These are phyloP conservation scores for Boechera divaricarpa DNA, from an alignment of 345 rosid genomes.

Conservation along the genomic window DNA sequence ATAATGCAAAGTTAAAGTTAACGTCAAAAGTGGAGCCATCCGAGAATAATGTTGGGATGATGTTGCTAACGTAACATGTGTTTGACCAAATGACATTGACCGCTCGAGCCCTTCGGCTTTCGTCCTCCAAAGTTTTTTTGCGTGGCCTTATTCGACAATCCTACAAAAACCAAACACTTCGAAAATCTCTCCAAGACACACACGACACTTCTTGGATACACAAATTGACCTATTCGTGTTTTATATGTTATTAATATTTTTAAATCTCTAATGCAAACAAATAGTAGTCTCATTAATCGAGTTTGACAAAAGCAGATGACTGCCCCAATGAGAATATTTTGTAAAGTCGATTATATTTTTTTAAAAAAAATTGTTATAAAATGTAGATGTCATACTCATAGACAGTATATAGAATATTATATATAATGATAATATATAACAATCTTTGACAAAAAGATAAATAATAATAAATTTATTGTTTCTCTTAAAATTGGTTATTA, in stretches of 20 bases:
- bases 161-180: slow-evolving; percentile 43
- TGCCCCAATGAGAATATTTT: slow-evolving; percentile 38
- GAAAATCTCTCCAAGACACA: slow-evolving; percentile 45
- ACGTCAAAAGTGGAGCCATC: slow-evolving; percentile 39
- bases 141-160: slow-evolving; percentile 45
- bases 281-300: slow-evolving; percentile 36
- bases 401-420: background rate
- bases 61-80: slow-evolving; percentile 30
- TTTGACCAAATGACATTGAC: slow-evolving; percentile 46
- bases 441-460: background rate
- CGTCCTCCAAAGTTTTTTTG: slow-evolving; percentile 40
- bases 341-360: slow-evolving; percentile 12
- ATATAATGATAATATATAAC: background rate
- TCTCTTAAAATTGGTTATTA: background rate
- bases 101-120: slow-evolving; percentile 49
- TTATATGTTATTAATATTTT: slow-evolving; percentile 24
- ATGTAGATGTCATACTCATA: background rate
- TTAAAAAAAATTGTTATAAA: background rate
- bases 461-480: background rate
- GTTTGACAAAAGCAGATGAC: slow-evolving; percentile 39
- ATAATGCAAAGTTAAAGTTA: slow-evolving; percentile 32
- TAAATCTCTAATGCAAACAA: slow-evolving; percentile 29
- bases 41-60: slow-evolving; percentile 32
- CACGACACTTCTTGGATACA: slow-evolving; percentile 48
- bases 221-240: slow-evolving; percentile 43